Evolutionary conservation across 2,329 filamentous ascomycete genomes (phyloP), one percentile per base, ranked within the genome.

Genomic region (Trichophyton benhamiae): DNA sequence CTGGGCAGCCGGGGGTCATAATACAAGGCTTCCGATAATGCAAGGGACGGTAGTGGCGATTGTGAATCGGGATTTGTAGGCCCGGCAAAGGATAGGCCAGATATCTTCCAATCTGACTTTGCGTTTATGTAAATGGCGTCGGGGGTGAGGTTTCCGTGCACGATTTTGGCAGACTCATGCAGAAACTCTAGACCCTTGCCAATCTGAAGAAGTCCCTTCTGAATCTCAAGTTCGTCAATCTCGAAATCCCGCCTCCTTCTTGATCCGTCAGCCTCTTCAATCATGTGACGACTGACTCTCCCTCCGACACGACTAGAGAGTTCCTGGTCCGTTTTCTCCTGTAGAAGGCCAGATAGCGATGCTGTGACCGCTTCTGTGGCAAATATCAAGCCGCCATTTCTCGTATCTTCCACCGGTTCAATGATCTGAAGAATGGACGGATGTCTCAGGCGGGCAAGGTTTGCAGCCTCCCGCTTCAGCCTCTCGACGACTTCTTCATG

Each of bases 41-140:
- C 89, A 67, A 97, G 86, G 8, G 89, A 87, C 48, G 86, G 82
- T 57, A 95, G 84, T 3, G 89, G 87, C 2, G 89, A 88, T 53
- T 86, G 80, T 66, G 87, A 86, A 30, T 84, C 86, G 20, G 88
- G 88, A 67, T 91, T 88, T 57, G 89, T 84, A 13, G 91, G 88
- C 53, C 88, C 88, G 71, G 88, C 89, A 73, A 96, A 99, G 0
- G 88, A 84, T 44, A 99, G 81, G n/a, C 92, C 94, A 67, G 91
- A 92, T 64, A 99, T 89, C 73, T 99, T 99, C 94, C 94, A 99
- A 74, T 99, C 94, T 57, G 89, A 95, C 83, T 99, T 99, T 46
- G 89, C 84, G 75, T 99, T 99, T 74, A 99, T 85, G 66, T 96
- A 87, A 65, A 99, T 85, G 17, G 91, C 89, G 65, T 97, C 92